A percentile compares a stretch with the other conserved stretches of the same genome.
Conservation (phyloP, 2,329 filamentous ascomycete species). For the Fusarium sp. region DNA sequence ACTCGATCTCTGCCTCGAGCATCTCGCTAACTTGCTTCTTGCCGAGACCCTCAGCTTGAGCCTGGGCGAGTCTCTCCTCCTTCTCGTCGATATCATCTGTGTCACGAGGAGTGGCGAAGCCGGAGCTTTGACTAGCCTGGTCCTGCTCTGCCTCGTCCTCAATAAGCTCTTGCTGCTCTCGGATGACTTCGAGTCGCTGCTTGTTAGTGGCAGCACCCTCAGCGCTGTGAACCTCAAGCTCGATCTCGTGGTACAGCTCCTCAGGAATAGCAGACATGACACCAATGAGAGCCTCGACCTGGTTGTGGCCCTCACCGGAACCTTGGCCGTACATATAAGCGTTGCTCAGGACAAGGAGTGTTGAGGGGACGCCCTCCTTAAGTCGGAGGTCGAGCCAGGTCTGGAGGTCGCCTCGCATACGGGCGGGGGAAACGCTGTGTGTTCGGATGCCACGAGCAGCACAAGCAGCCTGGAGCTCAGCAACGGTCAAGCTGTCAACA, state of each 20-base stretch:
- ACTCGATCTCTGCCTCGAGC: conserved; percentile 65
- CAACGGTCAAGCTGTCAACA: conserved; percentile 90
- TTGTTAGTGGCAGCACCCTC: conserved; percentile 99
- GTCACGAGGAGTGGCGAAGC: conserved; percentile 82
- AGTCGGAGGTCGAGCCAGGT: conserved; percentile 95
- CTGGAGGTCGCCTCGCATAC: conserved; percentile 88
- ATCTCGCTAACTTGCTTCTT: conserved; percentile 65
- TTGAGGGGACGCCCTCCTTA: conserved; percentile 95
- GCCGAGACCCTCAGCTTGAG: conserved; percentile 60
- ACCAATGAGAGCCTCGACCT: conserved; percentile 92
- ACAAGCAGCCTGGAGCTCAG: conserved; percentile 91
- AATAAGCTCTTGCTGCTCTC: conserved; percentile 98
- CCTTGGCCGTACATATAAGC: conserved; percentile 96
- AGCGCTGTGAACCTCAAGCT: conserved; percentile 95
- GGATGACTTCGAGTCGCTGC: conserved; percentile 96
- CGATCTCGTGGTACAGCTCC: conserved; percentile 99
- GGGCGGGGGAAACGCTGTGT: conserved; percentile 87
- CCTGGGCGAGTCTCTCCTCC: conserved; percentile 73
- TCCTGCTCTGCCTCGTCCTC: conserved; percentile 96
- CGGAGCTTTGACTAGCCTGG: conserved; percentile 79
- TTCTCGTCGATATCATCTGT: conserved; percentile 95
- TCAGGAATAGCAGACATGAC: conserved; percentile 96
- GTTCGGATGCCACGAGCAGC: conserved; percentile 92
- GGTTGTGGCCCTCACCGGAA: conserved; percentile 86
- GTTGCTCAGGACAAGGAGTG: conserved; percentile 93